Conservation (phyloP, 2,329 filamentous ascomycete genomes). For the Aspergillus sp. region DNA sequence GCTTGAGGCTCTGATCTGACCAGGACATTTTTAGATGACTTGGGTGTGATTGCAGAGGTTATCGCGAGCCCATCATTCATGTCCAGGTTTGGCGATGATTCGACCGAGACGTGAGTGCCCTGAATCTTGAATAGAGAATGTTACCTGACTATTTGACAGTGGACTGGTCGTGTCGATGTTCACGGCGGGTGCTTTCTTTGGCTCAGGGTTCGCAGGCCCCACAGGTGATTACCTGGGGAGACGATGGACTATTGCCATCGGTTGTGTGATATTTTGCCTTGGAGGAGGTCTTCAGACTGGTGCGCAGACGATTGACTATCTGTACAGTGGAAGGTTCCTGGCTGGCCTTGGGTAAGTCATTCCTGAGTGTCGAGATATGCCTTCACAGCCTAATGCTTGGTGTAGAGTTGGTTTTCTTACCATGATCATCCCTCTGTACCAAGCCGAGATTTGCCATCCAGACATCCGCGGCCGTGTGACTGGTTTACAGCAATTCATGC, state of each 20-base stretch:
- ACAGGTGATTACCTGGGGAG: constrained; percentile 62
- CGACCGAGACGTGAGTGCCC: constrained; percentile 25
- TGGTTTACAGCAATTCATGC: constrained; percentile 75
- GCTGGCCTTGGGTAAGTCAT: constrained; percentile 48
- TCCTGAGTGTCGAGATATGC: not conserved
- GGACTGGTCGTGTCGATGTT: constrained; percentile 74
- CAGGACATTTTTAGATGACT: constrained; percentile 36
- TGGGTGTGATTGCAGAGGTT: constrained; percentile 57
- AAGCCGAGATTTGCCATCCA: constrained; percentile 74
- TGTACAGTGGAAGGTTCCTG: constrained; percentile 66
- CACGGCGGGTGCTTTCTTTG: constrained; percentile 70
- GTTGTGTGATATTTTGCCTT: constrained; percentile 66
- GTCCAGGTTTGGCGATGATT: constrained; percentile 24
- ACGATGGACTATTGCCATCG: constrained; percentile 66
- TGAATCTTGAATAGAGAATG: not conserved
- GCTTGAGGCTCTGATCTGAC: constrained; percentile 1
- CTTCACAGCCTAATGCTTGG: no score
- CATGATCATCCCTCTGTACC: constrained; percentile 68
- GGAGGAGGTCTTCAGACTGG: constrained; percentile 71
- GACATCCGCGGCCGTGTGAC: constrained; percentile 72
- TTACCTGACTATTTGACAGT: constrained; percentile 26
- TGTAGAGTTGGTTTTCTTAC: constrained; percentile 54
- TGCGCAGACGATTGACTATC: constrained; percentile 54
- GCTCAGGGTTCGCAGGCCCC: constrained; percentile 60
- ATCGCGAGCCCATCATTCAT: constrained; percentile 39